These are phyloP conservation scores for Amanita jacksonii DNA, from an alignment of 768 basidiomycete species.

Conservation along the genomic window DNA sequence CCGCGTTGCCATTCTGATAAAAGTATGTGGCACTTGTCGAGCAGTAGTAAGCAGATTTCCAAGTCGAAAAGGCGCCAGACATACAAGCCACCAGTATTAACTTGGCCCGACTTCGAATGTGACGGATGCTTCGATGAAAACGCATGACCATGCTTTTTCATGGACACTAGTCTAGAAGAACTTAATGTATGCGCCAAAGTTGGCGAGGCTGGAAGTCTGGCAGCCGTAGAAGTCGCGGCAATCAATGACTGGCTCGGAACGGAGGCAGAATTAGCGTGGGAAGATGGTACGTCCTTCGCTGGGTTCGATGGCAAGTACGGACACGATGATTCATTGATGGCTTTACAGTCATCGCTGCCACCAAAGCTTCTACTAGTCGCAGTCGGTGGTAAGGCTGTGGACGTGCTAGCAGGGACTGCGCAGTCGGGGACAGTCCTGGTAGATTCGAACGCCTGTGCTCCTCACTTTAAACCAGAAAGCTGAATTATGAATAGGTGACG, in stretches of 20 bases:
- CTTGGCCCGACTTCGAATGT: background rate
- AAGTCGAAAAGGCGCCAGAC: constrained; percentile 12
- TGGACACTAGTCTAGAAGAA: background rate
- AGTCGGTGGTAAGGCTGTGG: background rate
- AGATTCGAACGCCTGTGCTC: constrained; percentile 9
- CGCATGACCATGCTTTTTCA: background rate
- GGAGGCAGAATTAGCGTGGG: background rate
- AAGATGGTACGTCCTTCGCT: background rate
- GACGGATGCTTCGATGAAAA: background rate
- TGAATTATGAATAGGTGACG: constrained; percentile 12
- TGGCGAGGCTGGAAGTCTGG: constrained; percentile 4
- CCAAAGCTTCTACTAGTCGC: too few species aligned
- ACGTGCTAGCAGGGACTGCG: too few species aligned
- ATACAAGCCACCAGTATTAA: constrained; percentile 38
- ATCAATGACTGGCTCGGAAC: constrained; percentile 8
- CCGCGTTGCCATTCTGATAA: constrained; percentile 62
- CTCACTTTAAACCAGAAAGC: background rate
- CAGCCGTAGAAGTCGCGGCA: constrained; percentile 10
- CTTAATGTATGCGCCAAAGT: background rate
- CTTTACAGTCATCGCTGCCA: too few species aligned
- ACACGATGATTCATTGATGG: too few species aligned
- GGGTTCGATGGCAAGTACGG: too few species aligned
- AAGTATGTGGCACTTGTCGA: constrained; percentile 52
- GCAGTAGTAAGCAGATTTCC: constrained; percentile 2
- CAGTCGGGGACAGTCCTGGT: constrained; percentile 9